These are phyloP conservation scores for Skeletonema costatum DNA, from an alignment of 108 stramenopile genomes.

Conservation along the genomic window DNA sequence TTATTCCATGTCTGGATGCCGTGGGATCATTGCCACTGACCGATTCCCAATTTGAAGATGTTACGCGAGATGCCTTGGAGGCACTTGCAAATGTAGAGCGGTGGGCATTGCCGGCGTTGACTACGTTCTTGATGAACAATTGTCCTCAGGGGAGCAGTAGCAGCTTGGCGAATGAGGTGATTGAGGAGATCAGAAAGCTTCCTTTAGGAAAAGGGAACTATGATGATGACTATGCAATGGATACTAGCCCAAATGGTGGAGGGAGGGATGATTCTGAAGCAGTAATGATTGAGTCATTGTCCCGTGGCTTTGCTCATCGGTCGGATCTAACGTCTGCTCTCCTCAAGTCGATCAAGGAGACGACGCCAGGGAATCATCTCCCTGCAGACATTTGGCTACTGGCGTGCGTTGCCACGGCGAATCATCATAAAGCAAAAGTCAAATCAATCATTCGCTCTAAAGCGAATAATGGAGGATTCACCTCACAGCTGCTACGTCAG, in stretches of 20 bases:
- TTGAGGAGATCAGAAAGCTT: slow-evolving; percentile 45
- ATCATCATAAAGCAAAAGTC: slow-evolving; percentile 48
- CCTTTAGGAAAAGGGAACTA: slow-evolving; percentile 21
- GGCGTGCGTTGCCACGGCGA: slow-evolving; percentile 48
- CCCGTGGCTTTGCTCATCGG: slow-evolving; percentile 42
- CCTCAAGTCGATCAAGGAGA: slow-evolving; percentile 36
- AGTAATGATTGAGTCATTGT: slow-evolving; percentile 39
- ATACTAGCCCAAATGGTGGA: background rate
- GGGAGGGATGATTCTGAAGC: slow-evolving; percentile 12
- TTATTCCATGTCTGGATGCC: slow-evolving; percentile 55
- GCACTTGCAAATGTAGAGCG: slow-evolving; percentile 39
- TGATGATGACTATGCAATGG: slow-evolving; percentile 4
- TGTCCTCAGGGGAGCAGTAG: slow-evolving; percentile 20
- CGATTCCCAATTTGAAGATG: slow-evolving; percentile 2
- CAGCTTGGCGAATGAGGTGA: slow-evolving; percentile 27
- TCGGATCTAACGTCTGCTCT: slow-evolving; percentile 35
- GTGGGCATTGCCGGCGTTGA: slow-evolving; percentile 47
- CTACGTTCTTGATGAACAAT: slow-evolving; percentile 48
- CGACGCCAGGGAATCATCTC: slow-evolving; percentile 25
- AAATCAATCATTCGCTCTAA: slow-evolving; percentile 38
- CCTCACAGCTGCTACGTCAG: slow-evolving; percentile 25
- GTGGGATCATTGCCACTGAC: slow-evolving; percentile 46
- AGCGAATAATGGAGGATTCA: slow-evolving; percentile 37
- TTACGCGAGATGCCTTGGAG: slow-evolving; percentile 41
- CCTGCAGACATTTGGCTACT: slow-evolving; percentile 53